phyloP scores from a whole-genome alignment of 164 flowering plant genomes.

The Nymphaea thermarum region DNA sequence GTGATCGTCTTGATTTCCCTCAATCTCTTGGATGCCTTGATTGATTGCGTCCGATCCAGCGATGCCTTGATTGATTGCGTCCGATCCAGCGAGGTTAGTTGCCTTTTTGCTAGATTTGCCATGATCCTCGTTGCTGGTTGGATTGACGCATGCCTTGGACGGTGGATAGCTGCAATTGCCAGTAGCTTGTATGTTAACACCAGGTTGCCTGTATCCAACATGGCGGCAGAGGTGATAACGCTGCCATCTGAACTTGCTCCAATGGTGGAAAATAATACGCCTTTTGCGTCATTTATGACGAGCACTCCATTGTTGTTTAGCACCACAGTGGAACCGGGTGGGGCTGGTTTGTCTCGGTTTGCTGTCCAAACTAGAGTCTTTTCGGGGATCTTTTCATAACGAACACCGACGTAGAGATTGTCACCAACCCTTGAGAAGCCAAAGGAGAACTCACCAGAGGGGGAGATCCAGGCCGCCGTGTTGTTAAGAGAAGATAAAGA shows the following conservation, averaged over 20 bases:
- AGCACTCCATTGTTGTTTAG: constrained; percentile 11
- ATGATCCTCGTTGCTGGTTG: too few relatives aligned
- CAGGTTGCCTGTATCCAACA: constrained; percentile 21
- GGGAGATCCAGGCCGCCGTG: constrained; percentile 19
- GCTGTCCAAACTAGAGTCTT: constrained; percentile 25
- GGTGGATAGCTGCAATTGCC: too few relatives aligned
- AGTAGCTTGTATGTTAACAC: too few relatives aligned
- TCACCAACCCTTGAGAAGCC: constrained; percentile 18
- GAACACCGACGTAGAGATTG: constrained; percentile 18
- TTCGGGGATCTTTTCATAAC: constrained; percentile 19
- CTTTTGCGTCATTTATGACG: constrained; percentile 3
- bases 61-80: too few relatives aligned
- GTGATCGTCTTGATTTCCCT: too few relatives aligned
- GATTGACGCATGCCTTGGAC: too few relatives aligned
- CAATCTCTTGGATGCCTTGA: too few relatives aligned
- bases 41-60: too few relatives aligned
- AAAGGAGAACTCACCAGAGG: constrained; percentile 21
- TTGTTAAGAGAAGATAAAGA: constrained; percentile 3
- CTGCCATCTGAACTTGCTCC: not conserved
- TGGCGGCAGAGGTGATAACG: constrained; percentile 6
- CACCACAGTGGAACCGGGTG: constrained; percentile 7
- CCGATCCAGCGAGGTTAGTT: too few relatives aligned
- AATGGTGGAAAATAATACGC: not conserved
- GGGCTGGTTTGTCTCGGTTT: constrained; percentile 16
- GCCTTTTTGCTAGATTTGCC: too few relatives aligned